phyloP scores from a whole-genome alignment of 108 stramenopile genomes.

The Nitzschia putrida region DNA sequence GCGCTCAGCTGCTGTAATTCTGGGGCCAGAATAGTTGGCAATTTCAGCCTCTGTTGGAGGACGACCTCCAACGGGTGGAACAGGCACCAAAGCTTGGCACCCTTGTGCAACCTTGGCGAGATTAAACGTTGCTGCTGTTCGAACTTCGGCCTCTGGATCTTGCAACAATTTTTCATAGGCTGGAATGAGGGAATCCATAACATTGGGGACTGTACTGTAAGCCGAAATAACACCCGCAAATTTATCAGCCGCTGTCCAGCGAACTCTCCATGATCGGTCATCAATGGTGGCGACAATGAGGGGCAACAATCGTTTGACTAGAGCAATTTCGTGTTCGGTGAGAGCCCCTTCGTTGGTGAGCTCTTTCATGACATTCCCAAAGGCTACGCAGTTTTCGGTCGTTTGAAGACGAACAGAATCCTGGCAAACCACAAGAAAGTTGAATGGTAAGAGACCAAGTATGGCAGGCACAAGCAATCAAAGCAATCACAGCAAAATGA shows the following conservation, averaged over 20 bases:
- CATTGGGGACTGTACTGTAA: slow-evolving; percentile 52
- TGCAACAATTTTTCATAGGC: slow-evolving; percentile 88
- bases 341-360: slow-evolving; percentile 25
- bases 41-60: slow-evolving; percentile 23
- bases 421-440: slow-evolving; percentile 4
- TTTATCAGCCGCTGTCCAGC: slow-evolving; percentile 92
- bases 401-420: slow-evolving; percentile 95
- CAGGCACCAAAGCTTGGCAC: slow-evolving; percentile 52
- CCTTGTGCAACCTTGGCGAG: slow-evolving; percentile 74
- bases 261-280: slow-evolving; percentile 94
- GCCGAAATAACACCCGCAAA: slow-evolving; percentile 80
- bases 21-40: slow-evolving; percentile 32
- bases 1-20: slow-evolving; percentile 70
- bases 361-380: slow-evolving; percentile 75
- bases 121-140: slow-evolving; percentile 90
- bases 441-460: not conserved
- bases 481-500: not conserved
- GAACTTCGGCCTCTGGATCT: slow-evolving; percentile 93
- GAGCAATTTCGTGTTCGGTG: slow-evolving; percentile 31
- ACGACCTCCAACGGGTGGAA: slow-evolving; percentile 42
- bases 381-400: slow-evolving; percentile 82
- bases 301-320: slow-evolving; percentile 71
- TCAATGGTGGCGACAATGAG: slow-evolving; percentile 81
- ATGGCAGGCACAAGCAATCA: not conserved
- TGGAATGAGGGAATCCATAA: slow-evolving; percentile 74